Conservation (phyloP, 140 eudicot species). For the Cichorium intybus region DNA sequence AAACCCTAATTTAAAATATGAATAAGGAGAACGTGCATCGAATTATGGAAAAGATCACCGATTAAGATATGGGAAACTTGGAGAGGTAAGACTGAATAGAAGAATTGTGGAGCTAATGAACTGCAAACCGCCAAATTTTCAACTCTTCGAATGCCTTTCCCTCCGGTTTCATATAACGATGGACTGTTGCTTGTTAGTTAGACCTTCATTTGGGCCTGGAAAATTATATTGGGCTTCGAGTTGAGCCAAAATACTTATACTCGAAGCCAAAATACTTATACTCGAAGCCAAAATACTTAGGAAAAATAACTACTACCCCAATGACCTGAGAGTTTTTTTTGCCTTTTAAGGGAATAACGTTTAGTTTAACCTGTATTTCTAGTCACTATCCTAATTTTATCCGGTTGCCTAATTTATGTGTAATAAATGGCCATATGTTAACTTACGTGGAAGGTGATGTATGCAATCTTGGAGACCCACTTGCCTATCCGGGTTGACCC, state of each 20-base stretch:
- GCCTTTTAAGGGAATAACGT: too few species aligned
- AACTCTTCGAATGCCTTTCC: slow-evolving; percentile 14
- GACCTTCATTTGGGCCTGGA: background rate
- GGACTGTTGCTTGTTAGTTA: background rate
- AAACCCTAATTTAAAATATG: slow-evolving; percentile 17
- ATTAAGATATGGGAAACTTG: background rate
- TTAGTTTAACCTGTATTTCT: too few species aligned
- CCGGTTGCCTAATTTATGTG: too few species aligned
- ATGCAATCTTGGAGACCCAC: too few species aligned
- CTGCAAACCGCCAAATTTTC: slow-evolving; percentile 18
- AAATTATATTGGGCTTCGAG: background rate
- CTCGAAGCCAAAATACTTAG: too few species aligned
- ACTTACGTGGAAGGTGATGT: too few species aligned
- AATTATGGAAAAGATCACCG: background rate
- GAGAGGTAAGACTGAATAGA: background rate
- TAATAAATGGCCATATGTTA: too few species aligned
- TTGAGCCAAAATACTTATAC: background rate
- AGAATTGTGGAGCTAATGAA: background rate
- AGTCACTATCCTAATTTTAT: too few species aligned
- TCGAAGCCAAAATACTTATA: too few species aligned
- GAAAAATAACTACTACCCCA: too few species aligned
- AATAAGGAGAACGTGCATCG: background rate
- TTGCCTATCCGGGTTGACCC: too few species aligned
- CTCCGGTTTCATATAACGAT: slow-evolving; percentile 27
- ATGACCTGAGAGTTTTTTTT: too few species aligned